Evolutionary conservation across 192 early-diverging fungal species (phyloP).

Genomic region (Coemansia guatemalensis): DNA sequence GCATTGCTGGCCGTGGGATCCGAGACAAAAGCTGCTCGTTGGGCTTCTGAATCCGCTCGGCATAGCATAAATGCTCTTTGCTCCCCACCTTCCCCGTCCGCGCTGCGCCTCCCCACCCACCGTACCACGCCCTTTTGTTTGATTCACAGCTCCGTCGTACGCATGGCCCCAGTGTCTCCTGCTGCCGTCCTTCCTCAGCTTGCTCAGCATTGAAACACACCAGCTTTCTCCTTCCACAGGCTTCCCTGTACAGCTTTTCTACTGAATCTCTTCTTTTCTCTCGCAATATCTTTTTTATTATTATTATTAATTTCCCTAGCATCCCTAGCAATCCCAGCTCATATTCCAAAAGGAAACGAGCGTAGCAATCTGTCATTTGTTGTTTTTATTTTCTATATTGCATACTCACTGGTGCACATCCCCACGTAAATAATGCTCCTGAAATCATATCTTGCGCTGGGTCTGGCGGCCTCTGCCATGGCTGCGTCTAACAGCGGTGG

Average conservation of each 20-base stretch:
- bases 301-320: neutral
- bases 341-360: neutral
- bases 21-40: neutral
- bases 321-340: neutral
- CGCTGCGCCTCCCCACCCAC: neutral
- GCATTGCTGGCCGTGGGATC: conserved; percentile 6
- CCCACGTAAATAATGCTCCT: conserved; percentile 24
- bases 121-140: neutral
- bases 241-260: neutral
- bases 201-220: neutral
- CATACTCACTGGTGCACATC: neutral
- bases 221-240: neutral
- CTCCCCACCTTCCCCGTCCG: neutral
- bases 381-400: neutral
- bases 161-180: neutral
- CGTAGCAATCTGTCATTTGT: neutral
- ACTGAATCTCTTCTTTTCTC: neutral
- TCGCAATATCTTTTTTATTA: conserved; percentile 5
- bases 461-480: conserved; percentile 24
- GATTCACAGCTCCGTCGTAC: neutral
- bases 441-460: conserved; percentile 24
- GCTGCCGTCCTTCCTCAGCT: neutral
- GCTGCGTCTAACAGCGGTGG: conserved; percentile 12
- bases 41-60: neutral
- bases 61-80: neutral